Evolutionary conservation across 306 rosid genomes (phyloP), one percentile per base, ranked within the genome.

Genomic region (Sechiopsis laciniata): DNA sequence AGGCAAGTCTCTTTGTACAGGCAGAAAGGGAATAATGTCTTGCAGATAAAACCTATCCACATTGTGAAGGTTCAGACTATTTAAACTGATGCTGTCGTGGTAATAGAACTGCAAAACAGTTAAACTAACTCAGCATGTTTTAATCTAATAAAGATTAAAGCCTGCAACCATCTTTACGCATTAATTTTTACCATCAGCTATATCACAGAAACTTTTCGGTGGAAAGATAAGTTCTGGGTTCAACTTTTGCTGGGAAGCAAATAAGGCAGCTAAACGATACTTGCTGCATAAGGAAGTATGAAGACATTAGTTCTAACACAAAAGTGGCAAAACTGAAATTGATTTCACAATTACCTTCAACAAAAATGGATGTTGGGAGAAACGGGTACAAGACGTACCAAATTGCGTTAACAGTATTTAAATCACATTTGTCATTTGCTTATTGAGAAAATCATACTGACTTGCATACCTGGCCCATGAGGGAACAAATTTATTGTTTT

Each of bases 391-490:
- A 19, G 40, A 32, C 7, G 21, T 37, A 17, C 40, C 40, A 13
- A 42, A 35, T 35, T 55, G 55, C 53, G 35, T 35, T 1, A 29
- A n/a, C 1, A 15, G n/a, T 35, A 53, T 35, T 79, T 68, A 26
- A 29, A 62, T 68, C 48, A 13, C 54, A 55, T 26, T 60, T 17
- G 17, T 12, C 45, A 45, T 53, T 22, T 69, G 42, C 42, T 54
- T 37, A 48, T 42, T n/a, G 29, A 19, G 68, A 21, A 60, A 21
- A 57, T 40, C 35, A 66, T 55, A 59, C 37, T 37, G 8, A 74
- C 69, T 76, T 48, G 71, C 84, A 62, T 82, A 94, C 97, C 96
- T 91, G 74, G 99, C 89, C 97, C 97, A 91, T 45, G 90, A 79
- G 74, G 97, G 97, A 50, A 91, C 78, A 71, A 84, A 84, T 80